Evolutionary conservation across 2,329 filamentous ascomycete species (phyloP).

Genomic region (Thermoascus crustaceus): DNA sequence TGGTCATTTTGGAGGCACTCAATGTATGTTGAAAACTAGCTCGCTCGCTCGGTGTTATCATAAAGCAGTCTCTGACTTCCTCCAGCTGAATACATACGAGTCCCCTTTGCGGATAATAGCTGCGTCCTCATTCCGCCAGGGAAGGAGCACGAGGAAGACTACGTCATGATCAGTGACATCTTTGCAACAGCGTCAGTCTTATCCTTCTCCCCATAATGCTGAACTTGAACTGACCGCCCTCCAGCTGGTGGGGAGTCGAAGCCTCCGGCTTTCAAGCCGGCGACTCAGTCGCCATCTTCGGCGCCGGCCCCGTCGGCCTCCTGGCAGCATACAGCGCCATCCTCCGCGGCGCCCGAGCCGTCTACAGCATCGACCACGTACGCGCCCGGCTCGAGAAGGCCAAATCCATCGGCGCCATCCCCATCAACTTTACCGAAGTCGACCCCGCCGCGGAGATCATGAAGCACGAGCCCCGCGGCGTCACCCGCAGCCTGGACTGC

Average conservation of each 20-base stretch:
- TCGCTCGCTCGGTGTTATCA: not conserved
- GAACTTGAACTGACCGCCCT: slow-evolving; percentile 1
- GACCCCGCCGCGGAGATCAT: slow-evolving; percentile 8
- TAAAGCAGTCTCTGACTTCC: not conserved
- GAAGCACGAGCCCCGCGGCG: slow-evolving; percentile 2
- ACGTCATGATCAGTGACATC: slow-evolving; percentile 19
- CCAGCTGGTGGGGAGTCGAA: slow-evolving; percentile 5
- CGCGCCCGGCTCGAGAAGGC: slow-evolving; percentile 51
- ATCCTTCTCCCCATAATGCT: slow-evolving; percentile 6
- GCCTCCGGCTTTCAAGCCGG: slow-evolving; percentile 52
- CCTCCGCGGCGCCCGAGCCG: slow-evolving; percentile 52
- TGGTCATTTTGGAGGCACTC: slow-evolving; percentile 6
- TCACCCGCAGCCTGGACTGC: not conserved
- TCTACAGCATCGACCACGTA: slow-evolving; percentile 58
- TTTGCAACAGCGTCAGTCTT: not conserved
- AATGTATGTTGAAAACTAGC: slow-evolving; percentile 7
- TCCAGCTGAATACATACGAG: slow-evolving; percentile 12
- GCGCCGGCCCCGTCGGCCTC: slow-evolving; percentile 56
- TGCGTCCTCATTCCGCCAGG: slow-evolving; percentile 5
- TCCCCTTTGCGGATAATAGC: slow-evolving; percentile 12
- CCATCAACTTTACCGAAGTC: slow-evolving; percentile 53
- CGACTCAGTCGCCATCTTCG: slow-evolving; percentile 57
- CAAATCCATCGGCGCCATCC: slow-evolving; percentile 53
- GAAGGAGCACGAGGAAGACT: slow-evolving; percentile 9
- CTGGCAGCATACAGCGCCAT: slow-evolving; percentile 59